phyloP scores from a whole-genome alignment of 2,329 filamentous ascomycete genomes.

The Colletotrichum sp. region DNA sequence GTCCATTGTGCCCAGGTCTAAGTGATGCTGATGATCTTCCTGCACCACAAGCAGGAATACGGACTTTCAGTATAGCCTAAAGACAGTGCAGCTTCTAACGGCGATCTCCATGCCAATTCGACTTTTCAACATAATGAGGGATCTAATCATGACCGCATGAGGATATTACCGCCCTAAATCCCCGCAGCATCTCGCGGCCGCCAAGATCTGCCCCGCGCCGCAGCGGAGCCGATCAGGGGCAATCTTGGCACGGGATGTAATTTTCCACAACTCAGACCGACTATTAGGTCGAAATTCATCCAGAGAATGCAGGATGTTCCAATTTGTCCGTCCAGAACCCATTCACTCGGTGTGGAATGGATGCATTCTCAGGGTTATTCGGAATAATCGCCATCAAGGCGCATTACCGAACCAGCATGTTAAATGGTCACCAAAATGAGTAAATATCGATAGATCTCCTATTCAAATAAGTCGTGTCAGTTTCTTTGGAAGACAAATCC shows the following conservation, averaged over 20 bases:
- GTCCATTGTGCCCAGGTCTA: background rate
- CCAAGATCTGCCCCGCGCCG: background rate
- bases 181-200: background rate
- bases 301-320: background rate
- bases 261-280: background rate
- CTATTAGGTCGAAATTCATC: background rate
- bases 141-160: background rate
- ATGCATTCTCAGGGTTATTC: background rate
- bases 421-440: background rate
- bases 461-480: background rate
- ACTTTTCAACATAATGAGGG: background rate
- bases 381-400: background rate
- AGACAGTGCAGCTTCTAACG: background rate
- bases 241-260: background rate
- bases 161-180: background rate
- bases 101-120: background rate
- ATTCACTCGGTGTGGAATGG: background rate
- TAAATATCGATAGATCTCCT: background rate
- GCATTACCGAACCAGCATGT: background rate
- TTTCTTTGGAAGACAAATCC: background rate
- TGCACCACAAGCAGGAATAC: background rate
- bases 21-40: background rate
- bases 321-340: background rate
- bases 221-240: background rate
- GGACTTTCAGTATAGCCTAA: background rate